Conservation (phyloP, 208 protist species). For the Kentomonas sorsogonicus region DNA sequence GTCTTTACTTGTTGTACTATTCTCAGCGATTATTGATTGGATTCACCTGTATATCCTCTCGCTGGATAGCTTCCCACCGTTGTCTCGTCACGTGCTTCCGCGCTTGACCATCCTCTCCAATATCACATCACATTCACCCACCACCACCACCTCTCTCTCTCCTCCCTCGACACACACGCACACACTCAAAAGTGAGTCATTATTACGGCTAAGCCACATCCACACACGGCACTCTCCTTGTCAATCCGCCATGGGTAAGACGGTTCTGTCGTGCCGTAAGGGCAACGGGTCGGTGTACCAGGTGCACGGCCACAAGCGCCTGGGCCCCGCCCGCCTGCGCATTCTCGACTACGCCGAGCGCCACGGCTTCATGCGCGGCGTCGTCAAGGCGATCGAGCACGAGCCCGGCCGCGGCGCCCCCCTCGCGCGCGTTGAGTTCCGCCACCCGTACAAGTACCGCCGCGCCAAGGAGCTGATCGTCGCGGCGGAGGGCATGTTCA, state of each 20-base stretch:
- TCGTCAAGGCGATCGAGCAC: constrained; percentile 97
- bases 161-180: background rate
- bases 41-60: too few species aligned
- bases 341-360: constrained; percentile 97
- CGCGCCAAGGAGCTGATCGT: constrained; percentile 94
- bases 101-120: too few species aligned
- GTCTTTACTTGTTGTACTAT: too few species aligned
- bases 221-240: background rate
- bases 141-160: too few species aligned
- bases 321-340: constrained; percentile 95
- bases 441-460: constrained; percentile 93
- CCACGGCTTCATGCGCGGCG: constrained; percentile 88
- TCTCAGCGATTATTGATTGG: too few species aligned
- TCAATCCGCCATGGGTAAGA: background rate
- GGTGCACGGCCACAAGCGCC: background rate
- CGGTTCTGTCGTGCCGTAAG: background rate
- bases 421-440: constrained; percentile 97
- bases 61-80: too few species aligned
- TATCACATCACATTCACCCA: too few species aligned
- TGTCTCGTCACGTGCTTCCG: too few species aligned
- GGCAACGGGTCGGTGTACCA: background rate
- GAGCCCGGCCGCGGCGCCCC: constrained; percentile 99
- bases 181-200: background rate
- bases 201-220: background rate
- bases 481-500: constrained; percentile 98